Base-by-base conservation (phyloP, 139 green algal species). In the Coelastrella sp. region DNA sequence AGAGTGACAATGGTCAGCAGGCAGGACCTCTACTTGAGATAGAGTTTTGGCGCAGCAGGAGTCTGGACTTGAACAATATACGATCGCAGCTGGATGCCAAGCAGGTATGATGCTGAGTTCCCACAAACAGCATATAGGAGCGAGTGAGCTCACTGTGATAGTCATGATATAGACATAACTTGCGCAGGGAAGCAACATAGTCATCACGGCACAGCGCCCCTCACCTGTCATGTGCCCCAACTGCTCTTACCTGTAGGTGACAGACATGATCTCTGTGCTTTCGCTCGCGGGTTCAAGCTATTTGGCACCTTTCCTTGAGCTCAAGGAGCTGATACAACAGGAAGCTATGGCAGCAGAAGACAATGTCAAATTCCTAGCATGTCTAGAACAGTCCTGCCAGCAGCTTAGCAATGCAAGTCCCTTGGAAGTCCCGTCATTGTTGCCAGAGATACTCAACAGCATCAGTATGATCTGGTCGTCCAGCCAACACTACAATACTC, bases 391-490 rank as follows among this genome's bases (percentile, higher is more conserved):
- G 83, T 94, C 95, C 19, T 97, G 94, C 89, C 69, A 92, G 73
- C 63, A 81, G 38, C 85, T 94, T 40, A 85, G 83, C 21, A 45
- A 77, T 69, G 75, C 92, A 89, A 23, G 27, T 48, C 69, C 91
- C 87, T 27, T 27, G 78, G 66, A 94, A 50, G 93, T 98, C 25
- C 93, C 95, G 0, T 37, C 69, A 7, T 83, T 96, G 68, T 87
- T 98, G 84, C 93, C 94, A 4, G 68, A 79, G 25, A 92, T 98
- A 64, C 86, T 98, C 35, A 87, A 94, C 87, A 93, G 88, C 71
- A 90, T 98, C 11, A 91, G 96, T 57, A 93, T 98, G 91, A 92
- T 98, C 17, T 98, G 95, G 96, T 95, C 92, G 67, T 66, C 93
- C 81, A 92, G 87, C 34, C 85, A 91, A 17, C 96, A 95, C 91